Base-by-base conservation (phyloP, 495 filamentous ascomycete genomes). In the Pyrenula massariospora region DNA sequence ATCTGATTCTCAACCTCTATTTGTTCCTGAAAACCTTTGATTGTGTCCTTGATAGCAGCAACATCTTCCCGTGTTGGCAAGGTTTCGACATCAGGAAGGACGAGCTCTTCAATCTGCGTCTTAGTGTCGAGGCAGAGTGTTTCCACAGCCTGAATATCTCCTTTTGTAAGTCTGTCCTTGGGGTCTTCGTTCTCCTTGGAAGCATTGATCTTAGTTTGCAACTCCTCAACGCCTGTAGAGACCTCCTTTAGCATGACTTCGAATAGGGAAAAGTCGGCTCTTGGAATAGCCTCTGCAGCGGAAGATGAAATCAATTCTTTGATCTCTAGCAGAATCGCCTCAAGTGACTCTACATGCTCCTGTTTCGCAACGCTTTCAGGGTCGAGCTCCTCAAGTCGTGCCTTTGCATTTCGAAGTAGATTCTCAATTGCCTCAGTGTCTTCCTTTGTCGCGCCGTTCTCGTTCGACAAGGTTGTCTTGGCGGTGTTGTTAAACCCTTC, bases 341-440 rank as follows among this genome's bases (percentile, higher is more conserved):
- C 90, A 1, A 96, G 65, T 0, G 76, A 70, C 57, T 88, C 84
- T 23, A 95, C 72, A 47, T 95, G 86, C 22, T 91, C 85, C 53
- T 88, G 87, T 55, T 78, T 85, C 2, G 86, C 83, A n/a, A 76
- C 62, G 50, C 73, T 73, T 25, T 81, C 77, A 0, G 76, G 63
- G 19, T 75, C 74, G 49, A 93, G 70, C 25, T 90, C 89, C 31
- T 95, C 91, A 48, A 95, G 73, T 52, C 86, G 84, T 10, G 84
- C 79, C 61, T 94, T 95, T 20, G 88, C 88, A 64, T 90, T 91
- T 52, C 84, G 80, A 22, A 96, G 78, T 50, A 96, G 78, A 0
- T 84, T 90, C 66, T 95, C 90, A 56, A 96, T 89, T n/a, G 85
- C 87, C 57, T 89, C 82, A 1, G 86, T 86, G 60, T 95, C 89